These are phyloP conservation scores for Pharnaceum exiguum DNA, from an alignment of 148 eudicot genomes.

Conservation along the genomic window DNA sequence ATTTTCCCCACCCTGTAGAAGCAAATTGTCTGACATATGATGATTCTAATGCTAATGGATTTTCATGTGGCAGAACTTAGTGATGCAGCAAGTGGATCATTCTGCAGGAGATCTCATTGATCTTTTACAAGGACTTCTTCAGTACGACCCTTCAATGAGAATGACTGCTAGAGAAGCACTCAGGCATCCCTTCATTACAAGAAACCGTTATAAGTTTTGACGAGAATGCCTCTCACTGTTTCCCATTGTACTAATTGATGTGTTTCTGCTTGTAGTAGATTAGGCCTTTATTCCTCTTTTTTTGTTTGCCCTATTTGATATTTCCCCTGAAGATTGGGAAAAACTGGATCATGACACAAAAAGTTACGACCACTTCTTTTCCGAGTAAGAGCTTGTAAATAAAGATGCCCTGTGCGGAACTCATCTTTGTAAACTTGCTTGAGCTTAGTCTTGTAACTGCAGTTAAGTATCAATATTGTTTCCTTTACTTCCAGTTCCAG, in stretches of 20 bases:
- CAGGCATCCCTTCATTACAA: slow-evolving; percentile 54
- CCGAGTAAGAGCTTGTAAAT: slow-evolving; percentile 17
- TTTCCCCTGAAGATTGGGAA: slow-evolving; percentile 18
- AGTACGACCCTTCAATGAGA: slow-evolving; percentile 47
- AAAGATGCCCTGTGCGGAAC: slow-evolving; percentile 24
- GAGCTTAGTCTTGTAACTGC: slow-evolving; percentile 19
- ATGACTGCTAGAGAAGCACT: slow-evolving; percentile 52
- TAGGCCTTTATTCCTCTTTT: neutral
- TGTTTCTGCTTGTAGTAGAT: slow-evolving; percentile 14
- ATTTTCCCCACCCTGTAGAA: neutral
- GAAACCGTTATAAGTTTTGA: slow-evolving; percentile 38
- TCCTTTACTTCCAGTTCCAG: slow-evolving; percentile 16
- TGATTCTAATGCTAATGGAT: neutral
- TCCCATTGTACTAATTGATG: slow-evolving; percentile 14
- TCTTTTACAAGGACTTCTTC: slow-evolving; percentile 57
- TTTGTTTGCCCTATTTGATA: neutral
- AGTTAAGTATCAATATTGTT: slow-evolving; percentile 18
- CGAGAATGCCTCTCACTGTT: slow-evolving; percentile 18
- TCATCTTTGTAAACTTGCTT: slow-evolving; percentile 19
- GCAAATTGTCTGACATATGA: neutral
- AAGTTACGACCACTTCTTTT: slow-evolving; percentile 13
- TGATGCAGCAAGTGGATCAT: slow-evolving; percentile 69
- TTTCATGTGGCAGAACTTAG: slow-evolving; percentile 38
- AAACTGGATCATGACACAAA: slow-evolving; percentile 13
- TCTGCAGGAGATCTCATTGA: slow-evolving; percentile 67